Evolutionary conservation across 352 stramenopile genomes (phyloP), one percentile per base, ranked within the genome.

Genomic region (Pythium brachiatum): DNA sequence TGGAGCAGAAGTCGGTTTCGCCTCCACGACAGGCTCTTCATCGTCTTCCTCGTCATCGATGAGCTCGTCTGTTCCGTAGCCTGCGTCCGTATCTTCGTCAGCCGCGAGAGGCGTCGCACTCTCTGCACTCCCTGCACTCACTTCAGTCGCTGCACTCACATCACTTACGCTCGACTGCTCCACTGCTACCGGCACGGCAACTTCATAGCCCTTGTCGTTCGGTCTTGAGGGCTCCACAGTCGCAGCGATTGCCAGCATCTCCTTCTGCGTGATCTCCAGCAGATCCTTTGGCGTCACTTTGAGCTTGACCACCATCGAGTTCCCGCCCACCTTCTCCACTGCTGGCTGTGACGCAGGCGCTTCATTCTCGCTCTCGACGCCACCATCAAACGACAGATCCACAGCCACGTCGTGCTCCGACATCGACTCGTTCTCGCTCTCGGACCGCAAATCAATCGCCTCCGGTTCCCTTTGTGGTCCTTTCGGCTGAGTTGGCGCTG

Each of bases 401-500:
- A 26, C 25, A 31, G 43, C 46, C 12, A 16, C 31, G 2, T 57
- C 47, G 8, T 32, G 36, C 13, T 63, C 57, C 15, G 57, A 50
- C 44, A 48, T 46, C 56, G 36, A 48, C 41, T 48, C 51, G 20
- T 48, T 36, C 16, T 59, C 53, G 23, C 51, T 57, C 27, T 59
- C 53, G 3, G 36, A 59, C 3, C 36, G 53, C 7, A 66, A 55
- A 41, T 66, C 59, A n/a, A 66, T 66, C 4, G 47, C 36, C n/a
- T 56, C 26, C 23, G 43, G 21, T 41, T 61, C 41, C 27, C n/a
- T n/a, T n/a, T 34, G 29, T 34, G 29, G 29, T 11, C 29, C n/a
- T n/a, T n/a, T n/a, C n/a, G n/a, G 29, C 29, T 34, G 29, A 9
- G 5, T 34, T 34, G 46, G 23, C 12, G 26, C 44, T 52, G 44